Evolutionary conservation across 2,329 filamentous ascomycete genomes (phyloP).

Genomic region (Paracorniculantispora psalliotae): DNA sequence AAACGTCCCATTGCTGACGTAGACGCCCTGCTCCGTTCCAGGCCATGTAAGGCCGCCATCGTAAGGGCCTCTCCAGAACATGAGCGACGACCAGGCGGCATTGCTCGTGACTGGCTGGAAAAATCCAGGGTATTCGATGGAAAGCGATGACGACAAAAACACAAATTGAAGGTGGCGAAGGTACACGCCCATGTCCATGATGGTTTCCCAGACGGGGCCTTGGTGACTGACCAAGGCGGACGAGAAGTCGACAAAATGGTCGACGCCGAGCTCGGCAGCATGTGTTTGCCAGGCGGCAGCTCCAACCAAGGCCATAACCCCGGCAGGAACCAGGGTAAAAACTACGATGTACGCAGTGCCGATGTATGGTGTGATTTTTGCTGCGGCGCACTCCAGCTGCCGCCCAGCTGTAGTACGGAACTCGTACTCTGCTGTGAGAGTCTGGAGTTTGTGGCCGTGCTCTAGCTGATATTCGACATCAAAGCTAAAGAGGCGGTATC

Average conservation of each 20-base stretch:
- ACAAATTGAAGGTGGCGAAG: slow-evolving; percentile 11
- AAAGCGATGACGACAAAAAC: slow-evolving; percentile 6
- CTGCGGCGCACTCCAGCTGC: neutral
- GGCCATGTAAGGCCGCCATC: neutral
- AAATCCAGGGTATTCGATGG: slow-evolving; percentile 11
- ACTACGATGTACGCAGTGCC: neutral
- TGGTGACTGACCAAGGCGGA: slow-evolving; percentile 4
- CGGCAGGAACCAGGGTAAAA: neutral
- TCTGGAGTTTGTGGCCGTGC: slow-evolving; percentile 1
- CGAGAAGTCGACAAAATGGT: neutral
- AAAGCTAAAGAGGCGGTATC: neutral
- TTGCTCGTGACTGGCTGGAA: slow-evolving; percentile 5
- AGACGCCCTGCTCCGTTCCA: slow-evolving; percentile 1
- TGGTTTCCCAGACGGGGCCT: slow-evolving; percentile 6
- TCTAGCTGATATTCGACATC: slow-evolving; percentile 1
- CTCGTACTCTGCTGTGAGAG: neutral
- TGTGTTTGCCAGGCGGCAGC: slow-evolving; percentile 1
- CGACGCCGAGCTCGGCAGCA: neutral
- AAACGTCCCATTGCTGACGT: slow-evolving; percentile 10
- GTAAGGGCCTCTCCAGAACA: slow-evolving; percentile 12
- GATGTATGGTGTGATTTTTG: slow-evolving; percentile 10
- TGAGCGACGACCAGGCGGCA: slow-evolving; percentile 8
- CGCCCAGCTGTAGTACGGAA: neutral
- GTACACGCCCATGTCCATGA: slow-evolving; percentile 2
- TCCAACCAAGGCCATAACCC: neutral